Evolutionary conservation across 768 basidiomycete genomes (phyloP).

Genomic region (Pholiota microspora): DNA sequence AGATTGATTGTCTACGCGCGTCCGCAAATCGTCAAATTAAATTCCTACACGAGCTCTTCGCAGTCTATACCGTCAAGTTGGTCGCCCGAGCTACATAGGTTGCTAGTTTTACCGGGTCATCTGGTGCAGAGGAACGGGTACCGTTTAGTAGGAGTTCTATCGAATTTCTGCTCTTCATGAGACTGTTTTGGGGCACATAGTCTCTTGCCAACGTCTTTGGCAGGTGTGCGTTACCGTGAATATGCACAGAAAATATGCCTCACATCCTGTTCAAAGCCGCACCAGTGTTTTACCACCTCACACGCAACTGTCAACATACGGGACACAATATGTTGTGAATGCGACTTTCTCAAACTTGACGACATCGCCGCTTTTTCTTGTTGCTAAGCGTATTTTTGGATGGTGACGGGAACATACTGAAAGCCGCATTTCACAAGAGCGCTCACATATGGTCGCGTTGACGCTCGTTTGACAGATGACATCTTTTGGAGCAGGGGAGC

Average conservation of each 20-base stretch:
- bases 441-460: conserved; percentile 16
- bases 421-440: neutral
- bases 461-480: conserved; percentile 11
- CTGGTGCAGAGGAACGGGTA: neutral
- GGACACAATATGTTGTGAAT: neutral
- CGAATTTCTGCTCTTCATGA: neutral
- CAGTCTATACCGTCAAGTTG: neutral
- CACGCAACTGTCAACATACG: neutral
- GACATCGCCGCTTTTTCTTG: neutral
- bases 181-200: neutral
- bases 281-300: neutral
- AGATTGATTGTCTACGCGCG: neutral
- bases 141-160: neutral
- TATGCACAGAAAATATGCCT: neutral
- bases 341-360: neutral
- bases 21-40: neutral
- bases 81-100: neutral
- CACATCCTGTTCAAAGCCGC: neutral
- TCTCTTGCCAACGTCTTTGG: neutral
- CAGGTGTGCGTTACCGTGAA: neutral
- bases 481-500: neutral
- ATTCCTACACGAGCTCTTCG: neutral
- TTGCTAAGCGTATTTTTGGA: neutral
- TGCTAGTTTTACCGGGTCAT: no score
- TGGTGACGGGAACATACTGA: neutral